Percentiles rank a stretch among this genome's conserved stretches.
Conservation (phyloP, 1,284 basidiomycete genomes). For the Boletus subluridellus region DNA sequence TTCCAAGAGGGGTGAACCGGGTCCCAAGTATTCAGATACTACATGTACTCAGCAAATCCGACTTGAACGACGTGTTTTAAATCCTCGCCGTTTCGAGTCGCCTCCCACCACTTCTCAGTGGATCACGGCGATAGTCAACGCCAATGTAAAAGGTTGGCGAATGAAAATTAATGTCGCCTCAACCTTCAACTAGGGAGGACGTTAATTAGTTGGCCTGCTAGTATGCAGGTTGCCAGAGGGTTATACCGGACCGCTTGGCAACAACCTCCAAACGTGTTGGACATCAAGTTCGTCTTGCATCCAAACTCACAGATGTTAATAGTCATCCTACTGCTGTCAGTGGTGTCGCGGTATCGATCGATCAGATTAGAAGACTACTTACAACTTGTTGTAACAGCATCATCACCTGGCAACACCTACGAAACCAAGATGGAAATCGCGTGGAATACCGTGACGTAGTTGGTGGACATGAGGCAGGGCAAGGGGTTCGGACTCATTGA, state of each 20-base stretch:
- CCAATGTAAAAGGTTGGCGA: background rate
- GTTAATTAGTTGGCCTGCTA: background rate
- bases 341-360: background rate
- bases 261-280: background rate
- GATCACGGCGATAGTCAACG: too few relatives aligned
- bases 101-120: too few relatives aligned
- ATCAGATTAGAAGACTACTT: background rate
- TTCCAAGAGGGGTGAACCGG: too few relatives aligned
- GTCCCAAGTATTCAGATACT: too few relatives aligned
- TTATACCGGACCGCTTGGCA: background rate
- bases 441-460: constrained; percentile 1
- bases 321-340: background rate
- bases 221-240: background rate
- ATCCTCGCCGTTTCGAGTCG: too few relatives aligned
- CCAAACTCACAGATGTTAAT: background rate
- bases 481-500: constrained; percentile 3
- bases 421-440: constrained; percentile 18
- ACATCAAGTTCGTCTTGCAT: background rate
- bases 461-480: constrained; percentile 20
- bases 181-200: background rate
- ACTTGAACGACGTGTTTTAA: background rate
- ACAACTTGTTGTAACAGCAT: background rate
- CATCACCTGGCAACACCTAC: background rate
- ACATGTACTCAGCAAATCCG: background rate
- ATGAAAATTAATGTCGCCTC: background rate